A percentile compares a stretch with the other conserved stretches of the same genome.
Evolutionary conservation across 31 red algal genomes (phyloP).

Genomic region (Endocladia muricata): DNA sequence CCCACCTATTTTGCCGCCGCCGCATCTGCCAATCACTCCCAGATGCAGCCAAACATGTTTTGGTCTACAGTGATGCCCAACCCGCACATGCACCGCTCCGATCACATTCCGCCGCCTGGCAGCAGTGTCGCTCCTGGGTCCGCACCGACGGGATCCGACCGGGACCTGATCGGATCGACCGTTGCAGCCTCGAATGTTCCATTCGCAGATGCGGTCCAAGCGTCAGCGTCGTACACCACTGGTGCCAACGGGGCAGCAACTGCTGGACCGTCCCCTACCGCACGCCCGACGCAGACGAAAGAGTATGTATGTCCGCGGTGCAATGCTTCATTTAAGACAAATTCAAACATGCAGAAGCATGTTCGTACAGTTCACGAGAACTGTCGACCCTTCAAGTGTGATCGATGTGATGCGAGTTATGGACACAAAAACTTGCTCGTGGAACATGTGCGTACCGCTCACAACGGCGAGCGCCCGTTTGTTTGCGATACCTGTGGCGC

Average conservation of each 20-base stretch:
- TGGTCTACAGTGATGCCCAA: conserved; percentile 39
- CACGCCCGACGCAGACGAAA: neutral
- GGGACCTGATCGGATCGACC: neutral
- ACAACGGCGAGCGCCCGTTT: conserved; percentile 66
- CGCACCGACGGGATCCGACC: neutral
- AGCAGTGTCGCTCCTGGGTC: neutral
- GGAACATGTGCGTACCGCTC: conserved; percentile 66
- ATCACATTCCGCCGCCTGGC: no score
- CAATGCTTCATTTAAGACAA: conserved; percentile 57
- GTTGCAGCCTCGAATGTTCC: no score
- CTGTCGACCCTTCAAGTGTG: conserved; percentile 63
- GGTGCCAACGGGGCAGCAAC: neutral
- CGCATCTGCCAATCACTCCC: neutral
- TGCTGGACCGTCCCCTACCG: neutral
- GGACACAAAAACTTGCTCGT: conserved; percentile 70
- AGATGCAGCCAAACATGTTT: conserved; percentile 23
- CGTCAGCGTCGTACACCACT: neutral
- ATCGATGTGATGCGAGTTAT: conserved; percentile 57
- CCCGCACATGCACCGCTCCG: neutral
- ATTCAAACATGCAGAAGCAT: conserved; percentile 76
- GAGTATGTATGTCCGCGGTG: conserved; percentile 58
- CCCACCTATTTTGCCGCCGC: conserved; percentile 17
- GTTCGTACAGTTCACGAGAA: conserved; percentile 70
- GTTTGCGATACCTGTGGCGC: conserved; percentile 58
- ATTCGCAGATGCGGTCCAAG: no score